Evolutionary conservation across 78 protist genomes (phyloP).

Genomic region (Dictyostelium intermedium): DNA sequence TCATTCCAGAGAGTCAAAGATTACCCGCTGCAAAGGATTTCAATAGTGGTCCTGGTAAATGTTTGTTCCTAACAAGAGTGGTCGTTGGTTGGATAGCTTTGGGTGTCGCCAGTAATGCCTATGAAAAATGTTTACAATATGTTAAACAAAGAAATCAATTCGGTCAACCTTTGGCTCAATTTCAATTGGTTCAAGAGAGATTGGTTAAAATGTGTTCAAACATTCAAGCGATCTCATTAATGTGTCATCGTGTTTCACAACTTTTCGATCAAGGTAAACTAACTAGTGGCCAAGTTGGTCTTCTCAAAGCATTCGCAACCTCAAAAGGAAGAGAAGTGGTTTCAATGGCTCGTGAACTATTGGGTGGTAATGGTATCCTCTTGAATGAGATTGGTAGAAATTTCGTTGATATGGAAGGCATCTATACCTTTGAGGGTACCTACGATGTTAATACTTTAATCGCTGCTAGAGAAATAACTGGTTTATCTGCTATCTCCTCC

Average conservation of each 20-base stretch:
- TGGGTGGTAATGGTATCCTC: constrained; percentile 96
- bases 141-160: constrained; percentile 91
- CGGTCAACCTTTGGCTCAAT: constrained; percentile 92
- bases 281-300: constrained; percentile 56
- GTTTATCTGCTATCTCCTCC: constrained; percentile 36
- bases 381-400: constrained; percentile 67
- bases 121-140: constrained; percentile 87
- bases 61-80: constrained; percentile 48
- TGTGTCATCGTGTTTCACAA: constrained; percentile 40
- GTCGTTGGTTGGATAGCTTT: constrained; percentile 92
- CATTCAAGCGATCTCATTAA: constrained; percentile 43
- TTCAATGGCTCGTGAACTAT: constrained; percentile 90
- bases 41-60: constrained; percentile 54
- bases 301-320: constrained; percentile 32
- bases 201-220: constrained; percentile 33
- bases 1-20: constrained; percentile 2
- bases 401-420: constrained; percentile 94
- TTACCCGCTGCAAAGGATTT: constrained; percentile 50
- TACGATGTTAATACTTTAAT: constrained; percentile 65
- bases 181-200: constrained; percentile 92
- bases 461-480: constrained; percentile 96
- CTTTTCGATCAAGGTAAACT: constrained; percentile 37
- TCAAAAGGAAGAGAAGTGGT: constrained; percentile 27
- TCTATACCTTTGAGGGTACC: constrained; percentile 96
- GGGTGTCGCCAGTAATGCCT: constrained; percentile 94